Base-by-base conservation (phyloP, 2,329 filamentous ascomycete genomes). In the Clonostachys solani region DNA sequence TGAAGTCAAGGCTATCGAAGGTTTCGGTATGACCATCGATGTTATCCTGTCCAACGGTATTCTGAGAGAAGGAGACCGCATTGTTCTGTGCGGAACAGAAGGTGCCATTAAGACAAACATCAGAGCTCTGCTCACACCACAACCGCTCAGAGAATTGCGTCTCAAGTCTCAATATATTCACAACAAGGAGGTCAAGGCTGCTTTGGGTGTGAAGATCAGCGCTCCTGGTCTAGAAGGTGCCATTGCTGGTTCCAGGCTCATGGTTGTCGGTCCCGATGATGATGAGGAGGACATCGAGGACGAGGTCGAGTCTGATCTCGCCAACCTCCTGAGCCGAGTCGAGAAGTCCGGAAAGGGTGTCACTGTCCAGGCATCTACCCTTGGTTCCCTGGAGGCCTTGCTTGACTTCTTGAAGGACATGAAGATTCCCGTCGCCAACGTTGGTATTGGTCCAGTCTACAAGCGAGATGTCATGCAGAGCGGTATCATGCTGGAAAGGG, bases 151-250 rank as follows among this genome's bases (percentile, higher is more conserved):
- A 64, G 94, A 99, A 67, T 71, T 99, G 54, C 91, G 95, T 66
- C 82, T 99, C 60, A 97, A 97, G 73, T 96, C 92, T 4, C 81
- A 86, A 52, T 99, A 99, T 61, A 92, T 99, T 33, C 95, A 99
- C 76, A 96, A 99, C 76, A 97, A 99, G 75, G 91, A 96, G 68
- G 92, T 96, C 73, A 99, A 96, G 78, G 94, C 95, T 17, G 91
- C 94, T 9, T 81, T 99, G 61, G 94, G 94, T 87, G 90, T 99
- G 68, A 99, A 99, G 81, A 97, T 99, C 63, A 91, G 91, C 53
- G 94, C 92, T 41, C 95, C 96, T 57, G 91, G 92, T 53, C 86
- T 99, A 18, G 94, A 99, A 67, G 86, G 89, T 52, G 94, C 95
- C 56, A 97, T 99, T 67, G 94, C 94, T 51, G 94, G 94, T 64